Base-by-base conservation (phyloP, 2,329 filamentous ascomycete species). In the Neurospora sp. region DNA sequence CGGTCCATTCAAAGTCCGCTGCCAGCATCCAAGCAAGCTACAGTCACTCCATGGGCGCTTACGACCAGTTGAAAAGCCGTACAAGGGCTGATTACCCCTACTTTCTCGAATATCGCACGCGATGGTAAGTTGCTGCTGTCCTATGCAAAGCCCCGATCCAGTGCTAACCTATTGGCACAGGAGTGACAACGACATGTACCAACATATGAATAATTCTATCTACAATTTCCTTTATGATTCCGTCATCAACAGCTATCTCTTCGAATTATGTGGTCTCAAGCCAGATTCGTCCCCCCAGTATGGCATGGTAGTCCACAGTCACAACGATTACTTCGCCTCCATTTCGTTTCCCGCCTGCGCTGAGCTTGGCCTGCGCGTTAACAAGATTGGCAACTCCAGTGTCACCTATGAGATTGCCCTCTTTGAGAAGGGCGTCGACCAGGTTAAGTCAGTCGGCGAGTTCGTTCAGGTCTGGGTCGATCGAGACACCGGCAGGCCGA, bases 161-260 rank as follows among this genome's bases (percentile, higher is more conserved):
- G 52, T 15, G 36, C 17, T 43, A 33, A 69, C 39, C 52, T 40
- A 28, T 17, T 33, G 19, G 9, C 66, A 38, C 72, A 94, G 93
- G 93, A 90, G 88, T 79, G 93, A 97, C 80, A 97, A 97, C 78
- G 93, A 97, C 82, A 96, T 96, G 92, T 97, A 96, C 80, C 86
- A 92, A 72, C 95, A 98, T 78, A 89, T 97, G 84, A 97, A 97
- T 82, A 97, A 97, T 78, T 91, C 90, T 52, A 86, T 96, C 69
- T 97, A 97, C 80, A 92, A 92, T 76, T 90, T 91, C 72, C 85
- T 96, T 70, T 96, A 97, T 79, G 95, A 98, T 82, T 94, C 92
- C 1, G 88, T 97, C 71, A 89, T 97, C 78, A 98, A 97, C 80
- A 86, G 90, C 67, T 98, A 96, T 79, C 87, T 98, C 19, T 93